phyloP scores from a whole-genome alignment of 2,329 filamentous ascomycete genomes.

The Phialophora chinensis region DNA sequence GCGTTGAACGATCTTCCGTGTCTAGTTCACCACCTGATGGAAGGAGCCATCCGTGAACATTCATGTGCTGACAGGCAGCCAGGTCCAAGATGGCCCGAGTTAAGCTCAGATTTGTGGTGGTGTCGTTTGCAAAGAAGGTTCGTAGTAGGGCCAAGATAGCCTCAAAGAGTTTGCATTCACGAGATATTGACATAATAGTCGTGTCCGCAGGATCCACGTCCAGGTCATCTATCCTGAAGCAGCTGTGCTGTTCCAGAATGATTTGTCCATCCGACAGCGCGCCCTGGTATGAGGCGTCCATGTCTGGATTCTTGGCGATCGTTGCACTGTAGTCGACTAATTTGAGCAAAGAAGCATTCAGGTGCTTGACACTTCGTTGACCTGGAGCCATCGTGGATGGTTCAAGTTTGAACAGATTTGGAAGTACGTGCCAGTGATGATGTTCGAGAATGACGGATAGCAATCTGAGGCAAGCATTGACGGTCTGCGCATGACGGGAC shows the following conservation, averaged over 20 bases:
- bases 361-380: conserved; percentile 52
- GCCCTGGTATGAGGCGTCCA: conserved; percentile 52
- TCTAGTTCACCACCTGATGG: conserved; percentile 40
- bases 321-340: conserved; percentile 47
- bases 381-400: conserved; percentile 57
- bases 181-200: conserved; percentile 29
- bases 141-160: conserved; percentile 67
- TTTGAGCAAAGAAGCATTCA: conserved; percentile 50
- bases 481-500: conserved; percentile 85
- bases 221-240: conserved; percentile 27
- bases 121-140: conserved; percentile 85
- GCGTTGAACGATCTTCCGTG: conserved; percentile 46
- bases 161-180: conserved; percentile 50
- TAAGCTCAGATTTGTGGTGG: conserved; percentile 87
- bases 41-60: conserved; percentile 87
- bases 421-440: conserved; percentile 85
- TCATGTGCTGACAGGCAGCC: conserved; percentile 81
- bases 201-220: conserved; percentile 61
- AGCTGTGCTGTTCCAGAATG: conserved; percentile 39
- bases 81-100: conserved; percentile 84
- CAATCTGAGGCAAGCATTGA: conserved; percentile 85
- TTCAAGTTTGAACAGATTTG: conserved; percentile 68
- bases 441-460: conserved; percentile 83
- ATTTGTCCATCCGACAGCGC: conserved; percentile 49
- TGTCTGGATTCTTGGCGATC: conserved; percentile 46